A percentile compares a stretch with the other conserved stretches of the same genome.
Conservation (phyloP, 768 basidiomycete genomes). For the Lactarius deliciosus region DNA sequence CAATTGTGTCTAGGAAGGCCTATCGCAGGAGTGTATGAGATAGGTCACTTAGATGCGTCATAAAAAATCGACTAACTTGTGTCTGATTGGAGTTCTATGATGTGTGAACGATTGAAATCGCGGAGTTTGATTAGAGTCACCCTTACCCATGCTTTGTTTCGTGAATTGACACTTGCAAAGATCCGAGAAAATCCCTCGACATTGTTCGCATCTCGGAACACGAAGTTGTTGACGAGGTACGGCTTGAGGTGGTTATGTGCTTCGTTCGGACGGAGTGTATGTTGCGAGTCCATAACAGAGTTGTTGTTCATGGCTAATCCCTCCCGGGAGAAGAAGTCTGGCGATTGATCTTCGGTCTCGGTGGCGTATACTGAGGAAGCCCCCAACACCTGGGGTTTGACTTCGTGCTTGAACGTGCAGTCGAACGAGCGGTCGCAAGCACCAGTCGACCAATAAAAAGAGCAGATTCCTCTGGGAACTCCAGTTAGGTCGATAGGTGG, state of each 20-base stretch:
- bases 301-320: constrained; percentile 30
- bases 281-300: constrained; percentile 15
- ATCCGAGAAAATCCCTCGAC: constrained; percentile 34
- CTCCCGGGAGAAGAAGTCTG: constrained; percentile 32
- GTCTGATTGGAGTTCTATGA: constrained; percentile 33
- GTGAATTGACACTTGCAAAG: constrained; percentile 32
- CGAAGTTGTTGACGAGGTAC: constrained; percentile 32
- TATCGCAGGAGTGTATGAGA: constrained; percentile 14
- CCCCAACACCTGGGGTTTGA: constrained; percentile 14
- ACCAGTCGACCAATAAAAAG: constrained; percentile 36
- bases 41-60: not conserved
- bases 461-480: constrained; percentile 33
- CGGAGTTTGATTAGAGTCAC: not conserved
- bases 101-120: not conserved
- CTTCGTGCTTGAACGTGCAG: constrained; percentile 34
- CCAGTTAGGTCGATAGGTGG: constrained; percentile 11
- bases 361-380: not conserved
- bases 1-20: constrained; percentile 33
- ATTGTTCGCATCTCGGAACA: constrained; percentile 30
- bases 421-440: constrained; percentile 33
- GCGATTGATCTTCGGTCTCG: constrained; percentile 7
- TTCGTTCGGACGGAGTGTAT: constrained; percentile 30
- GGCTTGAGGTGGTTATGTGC: constrained; percentile 34
- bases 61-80: constrained; percentile 32
- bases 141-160: constrained; percentile 33